Conservation (phyloP, 2,329 filamentous ascomycete genomes). For the Monosporascus cannonballus region DNA sequence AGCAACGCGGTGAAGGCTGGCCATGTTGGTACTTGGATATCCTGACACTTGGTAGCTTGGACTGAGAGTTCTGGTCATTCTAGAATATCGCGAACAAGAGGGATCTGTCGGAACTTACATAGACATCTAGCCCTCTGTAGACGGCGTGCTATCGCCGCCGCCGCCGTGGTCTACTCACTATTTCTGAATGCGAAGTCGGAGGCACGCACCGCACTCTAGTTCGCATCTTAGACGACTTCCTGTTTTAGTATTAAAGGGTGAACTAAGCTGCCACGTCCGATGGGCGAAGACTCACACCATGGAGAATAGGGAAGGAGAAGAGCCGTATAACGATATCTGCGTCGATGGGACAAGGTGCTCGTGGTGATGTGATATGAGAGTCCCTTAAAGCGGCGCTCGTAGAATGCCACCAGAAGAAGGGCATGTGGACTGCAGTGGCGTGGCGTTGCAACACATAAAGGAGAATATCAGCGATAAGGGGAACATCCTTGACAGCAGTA, state of each 20-base stretch:
- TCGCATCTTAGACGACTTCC: background rate
- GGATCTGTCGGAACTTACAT: background rate
- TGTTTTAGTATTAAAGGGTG: background rate
- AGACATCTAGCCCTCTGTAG: background rate
- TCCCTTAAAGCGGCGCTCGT: too few relatives aligned
- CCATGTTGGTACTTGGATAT: constrained; percentile 12
- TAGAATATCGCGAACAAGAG: background rate
- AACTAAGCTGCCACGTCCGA: too few relatives aligned
- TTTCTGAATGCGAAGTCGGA: background rate
- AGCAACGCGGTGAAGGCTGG: constrained; percentile 21
- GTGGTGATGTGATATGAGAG: too few relatives aligned
- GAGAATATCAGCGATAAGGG: too few relatives aligned
- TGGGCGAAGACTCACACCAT: background rate
- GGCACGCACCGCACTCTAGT: background rate
- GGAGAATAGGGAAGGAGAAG: background rate
- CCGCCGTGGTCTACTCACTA: background rate
- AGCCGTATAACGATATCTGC: background rate
- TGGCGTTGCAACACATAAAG: too few relatives aligned
- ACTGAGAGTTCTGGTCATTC: background rate
- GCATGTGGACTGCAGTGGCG: too few relatives aligned
- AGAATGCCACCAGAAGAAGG: too few relatives aligned
- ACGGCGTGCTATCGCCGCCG: background rate
- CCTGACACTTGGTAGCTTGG: background rate
- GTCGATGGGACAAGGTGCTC: background rate
- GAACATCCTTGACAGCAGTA: too few relatives aligned